Base-by-base conservation (phyloP, 495 filamentous ascomycete genomes). In the Baudoinia panamericana region DNA sequence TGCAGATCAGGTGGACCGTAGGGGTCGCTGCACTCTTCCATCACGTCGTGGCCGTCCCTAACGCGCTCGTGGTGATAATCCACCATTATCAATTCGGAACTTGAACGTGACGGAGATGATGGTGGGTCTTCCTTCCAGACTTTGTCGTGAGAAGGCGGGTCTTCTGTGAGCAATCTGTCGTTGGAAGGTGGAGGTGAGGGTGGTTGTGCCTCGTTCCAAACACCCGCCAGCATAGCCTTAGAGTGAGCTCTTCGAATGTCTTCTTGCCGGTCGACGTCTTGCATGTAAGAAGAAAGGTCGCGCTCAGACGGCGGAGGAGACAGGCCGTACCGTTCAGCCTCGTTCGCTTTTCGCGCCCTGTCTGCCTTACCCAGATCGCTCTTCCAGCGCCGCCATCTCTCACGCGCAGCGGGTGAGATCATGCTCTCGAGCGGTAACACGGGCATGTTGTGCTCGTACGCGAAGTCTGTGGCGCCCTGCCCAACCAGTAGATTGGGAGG, bases 401-500 rank as follows among this genome's bases (percentile, higher is more conserved):
- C 74, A 34, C 66, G 66, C 28, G 92, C 78, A 39, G 72, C 75
- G 25, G 70, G 73, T 3, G 87, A 84, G 20, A 94, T 66, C 9
- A 96, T 60, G 17, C 56, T 64, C n/a, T 88, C 80, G 51, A 80
- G 72, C 12, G 71, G 70, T 17, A 90, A 60, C 5, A 83, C 59
- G 1, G 70, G 55, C 45, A 96, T 70, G 2, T 80, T 75, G 36
- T 83, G 68, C 32, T 87, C 74, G 37, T 71, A 77, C 6, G 90
- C 90, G 57, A 92, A 97, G 17, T 80, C 74, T 15, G 69, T 76
- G 7, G 90, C 90, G 9, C 90, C 90, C 40, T 78, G 61, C 24
- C 82, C 85, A 13, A 87, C 81, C 2, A 97, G 70, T 23, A 96
- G 72, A 50, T 96, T 94, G 4, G 90, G 92, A 13, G 92, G 87